Base-by-base conservation (phyloP, 495 filamentous ascomycete genomes). In the Aspergillus cristatus region DNA sequence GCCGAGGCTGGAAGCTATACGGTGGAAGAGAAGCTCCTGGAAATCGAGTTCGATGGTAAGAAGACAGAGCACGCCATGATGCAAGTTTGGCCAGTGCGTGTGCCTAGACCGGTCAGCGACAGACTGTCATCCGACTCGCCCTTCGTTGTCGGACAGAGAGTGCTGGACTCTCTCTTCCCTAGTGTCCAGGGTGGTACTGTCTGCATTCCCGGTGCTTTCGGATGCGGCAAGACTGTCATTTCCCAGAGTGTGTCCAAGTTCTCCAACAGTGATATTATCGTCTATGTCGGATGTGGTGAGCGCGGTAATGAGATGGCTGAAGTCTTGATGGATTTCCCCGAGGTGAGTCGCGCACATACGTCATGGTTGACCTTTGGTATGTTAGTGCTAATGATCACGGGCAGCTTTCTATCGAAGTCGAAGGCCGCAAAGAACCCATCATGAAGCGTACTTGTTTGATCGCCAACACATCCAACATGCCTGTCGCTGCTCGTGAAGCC, bases 401-500 rank as follows among this genome's bases (percentile, higher is more conserved):
- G 10, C 36, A 94, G 74, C 82, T 98, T 41, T 80, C 81, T 17
- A 97, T 97, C 61, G 76, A 86, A 13, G 72, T 96, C 42, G 75
- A 89, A 16, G 91, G 91, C 49, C 86, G 89, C 53, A 81, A 86
- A 69, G 93, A 97, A 58, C 86, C 91, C 41, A 97, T 99, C 73
- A 99, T 99, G 91, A 99, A 97, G 76, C 93, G 91, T 52, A 97
- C 91, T 36, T 89, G 86, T 29, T 74, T 99, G 37, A 96, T 99
- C 58, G 91, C 91, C 54, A 99, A 99, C 62, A 99, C 91, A 18
- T 99, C 91, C 41, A 99, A 99, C 71, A 99, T 99, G 91, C 91
- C 91, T 45, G 91, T 99, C 54, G 91, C 91, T 40, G 91, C 91
- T 35, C 88, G 91, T 67, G 91, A 99, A 62, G 91, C 91, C 42